Evolutionary conservation across 306 rosid species (phyloP), one percentile per base, ranked within the genome.

Genomic region (Quercus dentata): DNA sequence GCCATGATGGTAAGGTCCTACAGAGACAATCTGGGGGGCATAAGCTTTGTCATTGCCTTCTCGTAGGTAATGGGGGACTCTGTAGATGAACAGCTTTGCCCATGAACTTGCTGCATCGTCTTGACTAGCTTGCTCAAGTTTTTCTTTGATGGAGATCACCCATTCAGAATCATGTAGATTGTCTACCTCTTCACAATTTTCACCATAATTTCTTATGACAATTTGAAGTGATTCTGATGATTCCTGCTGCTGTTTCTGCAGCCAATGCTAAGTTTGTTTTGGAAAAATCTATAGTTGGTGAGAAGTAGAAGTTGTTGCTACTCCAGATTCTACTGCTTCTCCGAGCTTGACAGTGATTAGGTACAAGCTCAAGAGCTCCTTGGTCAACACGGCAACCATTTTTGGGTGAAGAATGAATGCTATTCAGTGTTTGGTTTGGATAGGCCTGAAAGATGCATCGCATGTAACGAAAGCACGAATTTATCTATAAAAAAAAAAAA

Each of bases 1-100:
- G 63, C 97, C 91, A 78, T 90, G 95, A 85, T 92, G 95, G 84
- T 90, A 92, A 28, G 99, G 97, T 21, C 97, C 99, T 20, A 94
- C 5, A 1, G 99, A 91, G 51, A 94, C 91, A 71, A 85, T 90
- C 75, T 91, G 96, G 3, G 99, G 97, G 8, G 81, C 83, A 76
- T 78, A 88, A 55, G 94, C 87, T 72, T 95, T 95, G 87, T 91
- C 98, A 18, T 92, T 94, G 5, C 97, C 85, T 25, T 95, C 98
- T 83, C 88, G 75, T 0, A 93, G 79, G 83, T 91, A 90, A 69
- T 88, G 94, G 0, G 98, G 99, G 83, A 95, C 80, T 78, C 80
- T 83, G 85, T 89, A 91, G 77, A 95, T 92, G 79, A 86, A 85
- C 51, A 90, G 54, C 69, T 87, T 90, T n/a, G 86, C 79, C 99